These are phyloP conservation scores for Ajuga reptans DNA, from an alignment of 305 asterid genomes.

Conservation along the genomic window DNA sequence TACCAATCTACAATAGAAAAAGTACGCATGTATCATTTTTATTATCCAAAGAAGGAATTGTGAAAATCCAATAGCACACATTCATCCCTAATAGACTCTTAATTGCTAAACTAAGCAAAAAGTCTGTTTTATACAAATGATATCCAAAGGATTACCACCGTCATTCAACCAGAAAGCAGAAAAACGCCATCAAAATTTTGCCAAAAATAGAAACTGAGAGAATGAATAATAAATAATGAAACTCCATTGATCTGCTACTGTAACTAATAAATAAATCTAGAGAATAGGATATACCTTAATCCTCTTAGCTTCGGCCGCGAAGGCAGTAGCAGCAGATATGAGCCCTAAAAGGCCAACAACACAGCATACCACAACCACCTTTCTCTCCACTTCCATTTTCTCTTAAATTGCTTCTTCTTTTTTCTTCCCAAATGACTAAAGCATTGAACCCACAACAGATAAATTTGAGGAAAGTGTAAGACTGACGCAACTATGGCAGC, in stretches of 20 bases:
- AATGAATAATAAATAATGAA: not conserved
- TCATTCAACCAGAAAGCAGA: not conserved
- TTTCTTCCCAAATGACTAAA: not conserved
- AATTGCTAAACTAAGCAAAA: too few species aligned
- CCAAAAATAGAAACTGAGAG: not conserved
- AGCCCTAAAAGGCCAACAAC: slow-evolving; percentile 70
- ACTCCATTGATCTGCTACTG: not conserved
- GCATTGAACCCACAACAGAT: not conserved
- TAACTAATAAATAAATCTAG: not conserved
- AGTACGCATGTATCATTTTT: too few species aligned
- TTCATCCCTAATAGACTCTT: too few species aligned
- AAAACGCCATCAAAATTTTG: not conserved
- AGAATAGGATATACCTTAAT: slow-evolving; percentile 46
- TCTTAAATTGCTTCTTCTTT: not conserved
- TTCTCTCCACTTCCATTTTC: slow-evolving; percentile 21
- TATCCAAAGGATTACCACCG: not conserved
- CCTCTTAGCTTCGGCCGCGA: slow-evolving; percentile 86
- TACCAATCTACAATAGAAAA: too few species aligned
- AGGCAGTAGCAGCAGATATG: slow-evolving; percentile 71
- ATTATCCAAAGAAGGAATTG: too few species aligned
- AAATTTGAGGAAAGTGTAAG: not conserved
- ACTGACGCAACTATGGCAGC: not conserved
- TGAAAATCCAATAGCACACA: too few species aligned
- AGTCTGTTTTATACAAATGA: too few species aligned
- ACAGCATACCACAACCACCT: slow-evolving; percentile 30